Base-by-base conservation (phyloP, 1,139 yeast species). In the Eremothecium gossypii region DNA sequence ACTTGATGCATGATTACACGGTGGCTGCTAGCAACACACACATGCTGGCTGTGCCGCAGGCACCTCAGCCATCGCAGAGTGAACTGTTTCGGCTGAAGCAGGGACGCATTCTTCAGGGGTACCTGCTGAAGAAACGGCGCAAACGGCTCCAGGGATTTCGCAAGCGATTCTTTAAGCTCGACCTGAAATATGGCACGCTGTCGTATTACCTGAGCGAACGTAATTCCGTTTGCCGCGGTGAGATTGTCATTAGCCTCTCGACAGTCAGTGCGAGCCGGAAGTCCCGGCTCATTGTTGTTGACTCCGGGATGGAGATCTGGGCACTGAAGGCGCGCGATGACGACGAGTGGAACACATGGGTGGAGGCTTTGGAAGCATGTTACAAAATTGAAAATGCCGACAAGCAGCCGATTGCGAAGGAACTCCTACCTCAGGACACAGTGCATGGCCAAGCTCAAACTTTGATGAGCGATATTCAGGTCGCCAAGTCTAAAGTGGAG, bases 251-350 rank as follows among this genome's bases (percentile, higher is more conserved):
- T 38, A 77, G 75, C 41, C 73, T 83, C 38, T 79, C 95, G 8
- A 84, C 83, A 23, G 77, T 91, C 3, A 77, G 93, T 45, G 96
- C 95, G 1, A 80, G 82, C 53, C 71, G 77, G 27, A 74, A 74
- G 42, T 75, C 76, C 26, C 67, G 77, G 41, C 83, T 83, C 53
- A 78, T 91, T 39, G 80, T 83, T 41, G 74, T 91, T 49, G 97
- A 91, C 61, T 86, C 96, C 0, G 98, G 98, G 2, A 81, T 91
- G 79, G 98, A 91, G 60, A 79, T 85, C 11, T 91, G 98, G 98
- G 79, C 77, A 39, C 68, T 91, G 49, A 83, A 83, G 53, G 85
- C 96, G 0, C 65, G 73, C 36, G 77, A 73, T 43, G 63, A 63
- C 11, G 68, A 70, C 4, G 91, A 84, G 51, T 91, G 87, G 70